Evolutionary conservation across 257 asterid species (phyloP), one percentile per base, ranked within the genome.

Genomic region (Oldenlandia corymbosa): DNA sequence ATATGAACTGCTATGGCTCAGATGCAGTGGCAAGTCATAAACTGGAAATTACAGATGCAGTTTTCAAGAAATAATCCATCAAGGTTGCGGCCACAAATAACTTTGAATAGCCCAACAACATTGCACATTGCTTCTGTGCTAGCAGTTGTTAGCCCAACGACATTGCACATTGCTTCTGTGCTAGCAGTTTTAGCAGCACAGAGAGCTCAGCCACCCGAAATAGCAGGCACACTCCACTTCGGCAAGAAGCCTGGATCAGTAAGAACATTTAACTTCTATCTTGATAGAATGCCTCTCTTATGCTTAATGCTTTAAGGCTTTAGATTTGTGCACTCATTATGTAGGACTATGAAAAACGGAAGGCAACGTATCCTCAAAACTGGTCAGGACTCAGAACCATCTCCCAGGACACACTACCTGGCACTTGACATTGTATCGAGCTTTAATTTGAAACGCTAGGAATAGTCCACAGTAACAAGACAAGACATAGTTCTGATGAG

Each of bases 401-500:
- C n/a, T n/a, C n/a, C n/a, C n/a, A n/a, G n/a, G n/a, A n/a, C n/a
- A n/a, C 41, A 26, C 10, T 59, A 21, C 28, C 36, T 18, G 30
- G 34, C 52, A 60, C 39, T 21, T 59, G 30, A 27, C 11, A 9
- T 37, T 31, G 1, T 39, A 30, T 23, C 17, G 0, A 11, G 36
- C 39, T 60, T n/a, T 7, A 27, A 30, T 13, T 16, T n/a, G n/a
- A n/a, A n/a, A n/a, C n/a, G n/a, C n/a, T n/a, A n/a, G n/a, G n/a
- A n/a, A n/a, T n/a, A n/a, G n/a, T n/a, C n/a, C n/a, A n/a, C n/a
- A n/a, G n/a, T n/a, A n/a, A n/a, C n/a, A n/a, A n/a, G n/a, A n/a
- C n/a, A n/a, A n/a, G 41, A 46, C 56, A 45, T 7, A 30, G 45
- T 46, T 45, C 67, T 46, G 45, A 62, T 24, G 31, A 45, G 31